Evolutionary conservation across 163 green algal species (phyloP).

Genomic region (Scenedesmus sp.): DNA sequence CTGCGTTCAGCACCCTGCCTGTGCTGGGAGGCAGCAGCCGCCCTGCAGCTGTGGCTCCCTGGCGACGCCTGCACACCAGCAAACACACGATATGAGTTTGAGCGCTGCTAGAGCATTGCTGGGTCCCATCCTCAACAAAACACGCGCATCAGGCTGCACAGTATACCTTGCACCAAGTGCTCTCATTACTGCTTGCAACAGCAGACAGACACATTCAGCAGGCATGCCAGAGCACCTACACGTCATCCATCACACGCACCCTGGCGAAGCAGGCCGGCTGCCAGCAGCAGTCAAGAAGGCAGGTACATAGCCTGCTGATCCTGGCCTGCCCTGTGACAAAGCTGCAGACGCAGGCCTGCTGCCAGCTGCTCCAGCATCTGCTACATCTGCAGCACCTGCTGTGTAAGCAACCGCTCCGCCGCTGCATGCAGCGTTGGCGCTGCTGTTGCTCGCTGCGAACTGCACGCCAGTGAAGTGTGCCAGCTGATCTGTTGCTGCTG

Average conservation of each 20-base stretch:
- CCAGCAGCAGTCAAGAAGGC: conserved; percentile 7
- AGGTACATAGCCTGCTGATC: background rate
- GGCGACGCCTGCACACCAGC: background rate
- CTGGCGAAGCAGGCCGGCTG: background rate
- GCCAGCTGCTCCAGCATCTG: background rate
- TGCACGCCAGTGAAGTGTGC: conserved; percentile 1
- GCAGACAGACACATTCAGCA: background rate
- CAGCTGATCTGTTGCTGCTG: conserved; percentile 35
- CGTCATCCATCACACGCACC: background rate
- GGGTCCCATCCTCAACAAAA: background rate
- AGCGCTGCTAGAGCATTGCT: background rate
- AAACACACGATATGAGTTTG: background rate
- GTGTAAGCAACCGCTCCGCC: background rate
- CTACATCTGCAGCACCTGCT: background rate
- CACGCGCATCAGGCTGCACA: background rate
- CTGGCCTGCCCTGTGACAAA: background rate
- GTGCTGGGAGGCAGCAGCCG: conserved; percentile 11
- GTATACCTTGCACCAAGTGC: too few relatives aligned
- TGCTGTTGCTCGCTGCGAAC: background rate
- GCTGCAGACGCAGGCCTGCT: background rate
- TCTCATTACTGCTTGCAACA: too few relatives aligned
- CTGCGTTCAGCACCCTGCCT: conserved; percentile 16
- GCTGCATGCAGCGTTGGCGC: background rate
- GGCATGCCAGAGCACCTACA: background rate
- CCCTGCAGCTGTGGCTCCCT: background rate